phyloP scores from a whole-genome alignment of 768 basidiomycete genomes.

The Floccularia luteovirens region DNA sequence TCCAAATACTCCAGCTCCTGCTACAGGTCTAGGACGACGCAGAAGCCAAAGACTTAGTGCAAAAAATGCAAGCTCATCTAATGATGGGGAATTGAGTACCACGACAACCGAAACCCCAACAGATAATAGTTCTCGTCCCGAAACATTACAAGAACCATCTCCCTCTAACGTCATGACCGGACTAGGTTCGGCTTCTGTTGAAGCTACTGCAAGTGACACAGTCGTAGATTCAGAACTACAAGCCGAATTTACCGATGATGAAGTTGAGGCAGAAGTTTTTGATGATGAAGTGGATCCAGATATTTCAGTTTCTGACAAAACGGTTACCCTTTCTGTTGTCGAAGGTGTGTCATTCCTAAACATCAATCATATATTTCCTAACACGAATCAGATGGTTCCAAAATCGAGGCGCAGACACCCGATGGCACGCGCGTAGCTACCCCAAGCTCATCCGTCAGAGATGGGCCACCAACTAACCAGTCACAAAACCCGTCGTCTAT shows the following conservation, averaged over 20 bases:
- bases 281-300: conserved; percentile 84
- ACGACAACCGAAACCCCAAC: background rate
- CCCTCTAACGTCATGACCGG: conserved; percentile 5
- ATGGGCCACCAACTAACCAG: conserved; percentile 21
- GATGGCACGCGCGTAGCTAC: conserved; percentile 94
- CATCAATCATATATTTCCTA: background rate
- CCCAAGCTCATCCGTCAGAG: conserved; percentile 50
- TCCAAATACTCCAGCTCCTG: conserved; percentile 10
- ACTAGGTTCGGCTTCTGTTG: conserved; percentile 7
- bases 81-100: background rate
- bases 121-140: background rate
- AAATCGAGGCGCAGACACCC: conserved; percentile 92
- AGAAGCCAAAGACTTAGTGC: conserved; percentile 82
- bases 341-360: conserved; percentile 49
- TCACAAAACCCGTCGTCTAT: conserved; percentile 20
- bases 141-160: background rate
- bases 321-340: conserved; percentile 75
- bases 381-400: conserved; percentile 64
- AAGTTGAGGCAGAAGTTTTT: conserved; percentile 85
- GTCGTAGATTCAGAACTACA: conserved; percentile 57
- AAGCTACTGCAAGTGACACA: conserved; percentile 35
- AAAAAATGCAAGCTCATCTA: conserved; percentile 22
- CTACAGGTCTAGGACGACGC: conserved; percentile 45
- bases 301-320: conserved; percentile 66
- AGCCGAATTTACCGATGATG: conserved; percentile 80